Evolutionary conservation across 2,329 filamentous ascomycete genomes (phyloP), one percentile per base, ranked within the genome.

Genomic region (Fonsecaea pedrosoi): DNA sequence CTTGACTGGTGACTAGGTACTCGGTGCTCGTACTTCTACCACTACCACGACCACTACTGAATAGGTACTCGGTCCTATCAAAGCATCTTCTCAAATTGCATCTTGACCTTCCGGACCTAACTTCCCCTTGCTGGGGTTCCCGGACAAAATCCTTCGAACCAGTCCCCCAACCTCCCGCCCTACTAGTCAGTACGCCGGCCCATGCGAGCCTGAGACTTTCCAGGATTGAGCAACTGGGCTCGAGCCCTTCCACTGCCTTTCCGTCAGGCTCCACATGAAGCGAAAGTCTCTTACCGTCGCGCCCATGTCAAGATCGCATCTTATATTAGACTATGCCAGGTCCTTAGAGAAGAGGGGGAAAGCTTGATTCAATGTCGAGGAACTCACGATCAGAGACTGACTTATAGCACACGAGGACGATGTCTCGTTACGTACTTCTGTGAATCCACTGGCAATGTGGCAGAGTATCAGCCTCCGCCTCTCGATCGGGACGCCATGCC

Each of bases 321-420:
- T 15, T n/a, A 21, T n/a, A 45, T 45, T 3, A 13, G 6, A 6
- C 2, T 45, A 45, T 45, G 40, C 40, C 9, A 45, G 40, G 40
- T 7, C 40, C n/a, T n/a, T 15, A 6, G 15, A 45, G 40, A 18
- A 45, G 40, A n/a, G 7, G 3, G 15, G 18, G 9, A 45, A 45
- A 45, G 40, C 40, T 45, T 45, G 40, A 45, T 45, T n/a, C 40
- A 45, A 45, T 45, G 40, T 45, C 40, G n/a, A 18, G 40, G 4
- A 15, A 13, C 38, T 40, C 13, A 4, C 38, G 13, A 15, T 4
- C 5, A 15, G 38, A n/a, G 12, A 45, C 15, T 8, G 40, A 9
- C 6, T n/a, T 18, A 4, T 1, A 7, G 40, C 40, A n/a, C n/a
- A 21, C 40, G 18, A 45, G 40, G 9, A 45, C 6, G 15, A 45